phyloP scores from a whole-genome alignment of 2,329 filamentous ascomycete genomes.

The Aspergillus terreus region DNA sequence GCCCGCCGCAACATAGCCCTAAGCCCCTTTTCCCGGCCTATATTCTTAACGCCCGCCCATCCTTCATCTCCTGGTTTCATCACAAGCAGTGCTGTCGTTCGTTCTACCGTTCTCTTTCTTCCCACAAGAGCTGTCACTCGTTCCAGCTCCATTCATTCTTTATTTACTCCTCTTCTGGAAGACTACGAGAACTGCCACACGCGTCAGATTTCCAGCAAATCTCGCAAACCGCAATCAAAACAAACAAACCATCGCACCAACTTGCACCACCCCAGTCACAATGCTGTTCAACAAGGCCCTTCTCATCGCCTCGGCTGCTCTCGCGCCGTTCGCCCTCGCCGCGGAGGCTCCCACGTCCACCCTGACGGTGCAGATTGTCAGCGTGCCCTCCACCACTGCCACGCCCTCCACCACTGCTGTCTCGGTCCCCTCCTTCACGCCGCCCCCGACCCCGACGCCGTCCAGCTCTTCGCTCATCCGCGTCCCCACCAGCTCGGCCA shows the following conservation, averaged over 20 bases:
- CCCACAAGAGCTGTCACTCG: slow-evolving; percentile 31
- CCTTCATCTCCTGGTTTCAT: slow-evolving; percentile 4
- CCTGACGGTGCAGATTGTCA: slow-evolving; percentile 25
- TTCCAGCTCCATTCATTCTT: slow-evolving; percentile 33
- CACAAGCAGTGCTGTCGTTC: slow-evolving; percentile 19
- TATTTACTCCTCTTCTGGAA: slow-evolving; percentile 5
- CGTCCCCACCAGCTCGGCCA: slow-evolving; percentile 6
- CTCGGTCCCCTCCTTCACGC: slow-evolving; percentile 11
- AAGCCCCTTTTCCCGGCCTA: not conserved
- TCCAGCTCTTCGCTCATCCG: slow-evolving; percentile 9
- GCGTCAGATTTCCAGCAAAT: too few species aligned
- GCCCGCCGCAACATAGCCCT: not conserved
- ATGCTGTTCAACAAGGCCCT: slow-evolving; percentile 36
- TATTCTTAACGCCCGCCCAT: not conserved
- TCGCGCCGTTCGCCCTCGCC: slow-evolving; percentile 28
- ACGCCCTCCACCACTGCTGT: slow-evolving; percentile 9
- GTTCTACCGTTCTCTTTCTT: slow-evolving; percentile 11
- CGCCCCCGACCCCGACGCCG: slow-evolving; percentile 6
- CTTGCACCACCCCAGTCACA: slow-evolving; percentile 10
- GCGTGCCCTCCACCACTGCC: slow-evolving; percentile 10
- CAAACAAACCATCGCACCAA: not conserved
- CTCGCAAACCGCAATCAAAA: not conserved
- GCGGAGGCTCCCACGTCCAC: slow-evolving; percentile 23
- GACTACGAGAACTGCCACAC: not conserved
- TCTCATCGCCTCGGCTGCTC: slow-evolving; percentile 23